Evolutionary conservation across 306 rosid species (phyloP).

Genomic region (Medicago lupulina): DNA sequence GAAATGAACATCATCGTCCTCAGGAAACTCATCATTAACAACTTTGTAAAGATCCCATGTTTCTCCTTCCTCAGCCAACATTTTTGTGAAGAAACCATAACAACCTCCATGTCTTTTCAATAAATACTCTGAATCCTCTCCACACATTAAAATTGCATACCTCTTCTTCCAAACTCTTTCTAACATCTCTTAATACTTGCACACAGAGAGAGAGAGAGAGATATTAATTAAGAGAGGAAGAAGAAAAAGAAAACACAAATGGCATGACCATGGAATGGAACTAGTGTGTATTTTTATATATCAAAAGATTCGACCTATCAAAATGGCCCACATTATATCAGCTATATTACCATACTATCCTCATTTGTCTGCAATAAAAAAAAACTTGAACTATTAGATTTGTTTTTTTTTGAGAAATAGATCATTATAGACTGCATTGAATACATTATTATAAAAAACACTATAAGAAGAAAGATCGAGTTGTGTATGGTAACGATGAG

Average conservation of each 20-base stretch:
- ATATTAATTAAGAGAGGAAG: conserved; percentile 15
- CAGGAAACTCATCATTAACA: conserved; percentile 62
- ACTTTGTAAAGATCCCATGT: conserved; percentile 74
- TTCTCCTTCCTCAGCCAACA: conserved; percentile 83
- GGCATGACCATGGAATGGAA: neutral
- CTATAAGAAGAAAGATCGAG: too few relatives aligned
- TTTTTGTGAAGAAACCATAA: conserved; percentile 69
- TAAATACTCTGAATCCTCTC: conserved; percentile 87
- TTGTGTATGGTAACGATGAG: too few relatives aligned
- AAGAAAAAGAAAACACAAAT: neutral
- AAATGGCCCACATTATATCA: conserved; percentile 19
- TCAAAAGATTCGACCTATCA: conserved; percentile 1
- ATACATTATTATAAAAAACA: too few relatives aligned
- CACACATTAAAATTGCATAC: conserved; percentile 74
- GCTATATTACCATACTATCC: conserved; percentile 38
- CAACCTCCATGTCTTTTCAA: conserved; percentile 76
- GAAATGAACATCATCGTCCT: conserved; percentile 43
- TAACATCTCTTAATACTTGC: neutral
- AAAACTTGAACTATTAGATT: neutral
- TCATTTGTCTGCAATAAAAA: neutral
- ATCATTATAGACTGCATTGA: too few relatives aligned
- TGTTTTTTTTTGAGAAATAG: neutral
- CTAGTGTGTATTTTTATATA: neutral
- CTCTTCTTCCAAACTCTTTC: conserved; percentile 39
- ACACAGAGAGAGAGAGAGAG: neutral